A percentile compares a stretch with the other conserved stretches of the same genome.
Evolutionary conservation across 176 grass and related monocot species (phyloP).

Genomic region (Avena eriantha): DNA sequence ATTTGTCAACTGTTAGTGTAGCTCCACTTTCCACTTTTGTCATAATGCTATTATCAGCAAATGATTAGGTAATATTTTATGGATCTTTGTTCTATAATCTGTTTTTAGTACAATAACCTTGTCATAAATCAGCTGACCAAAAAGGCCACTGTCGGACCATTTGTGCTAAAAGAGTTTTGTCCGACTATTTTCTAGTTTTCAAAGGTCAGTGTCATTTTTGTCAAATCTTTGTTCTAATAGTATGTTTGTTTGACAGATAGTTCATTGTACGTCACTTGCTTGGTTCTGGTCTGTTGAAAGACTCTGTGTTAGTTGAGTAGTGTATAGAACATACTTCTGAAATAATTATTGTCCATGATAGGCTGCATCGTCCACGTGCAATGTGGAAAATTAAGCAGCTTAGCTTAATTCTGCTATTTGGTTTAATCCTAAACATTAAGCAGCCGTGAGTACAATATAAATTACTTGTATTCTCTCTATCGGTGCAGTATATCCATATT

Average conservation of each 20-base stretch:
- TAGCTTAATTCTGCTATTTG: too few relatives aligned
- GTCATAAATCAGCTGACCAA: conserved; percentile 4
- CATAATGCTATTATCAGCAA: conserved; percentile 6
- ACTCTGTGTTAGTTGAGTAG: conserved; percentile 11
- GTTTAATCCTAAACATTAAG: background rate
- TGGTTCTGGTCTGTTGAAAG: conserved; percentile 18
- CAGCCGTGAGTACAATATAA: conserved; percentile 22
- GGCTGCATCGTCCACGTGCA: background rate
- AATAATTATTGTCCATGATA: conserved; percentile 14
- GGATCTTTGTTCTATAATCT: background rate
- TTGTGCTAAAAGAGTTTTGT: background rate
- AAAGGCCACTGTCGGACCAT: background rate
- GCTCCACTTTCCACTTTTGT: background rate
- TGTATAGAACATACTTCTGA: background rate
- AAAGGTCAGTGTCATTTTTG: background rate
- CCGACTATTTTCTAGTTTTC: background rate
- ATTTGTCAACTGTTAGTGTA: conserved; percentile 5
- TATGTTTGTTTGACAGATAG: background rate
- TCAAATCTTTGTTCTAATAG: too few relatives aligned
- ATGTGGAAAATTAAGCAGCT: background rate
- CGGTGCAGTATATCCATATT: conserved; percentile 83
- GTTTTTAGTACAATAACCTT: background rate
- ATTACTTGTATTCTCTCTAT: conserved; percentile 33
- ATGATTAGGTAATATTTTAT: background rate
- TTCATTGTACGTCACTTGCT: background rate